Evolutionary conservation across 371 early-diverging fungal species (phyloP).

Genomic region (Chytridiales sp.): DNA sequence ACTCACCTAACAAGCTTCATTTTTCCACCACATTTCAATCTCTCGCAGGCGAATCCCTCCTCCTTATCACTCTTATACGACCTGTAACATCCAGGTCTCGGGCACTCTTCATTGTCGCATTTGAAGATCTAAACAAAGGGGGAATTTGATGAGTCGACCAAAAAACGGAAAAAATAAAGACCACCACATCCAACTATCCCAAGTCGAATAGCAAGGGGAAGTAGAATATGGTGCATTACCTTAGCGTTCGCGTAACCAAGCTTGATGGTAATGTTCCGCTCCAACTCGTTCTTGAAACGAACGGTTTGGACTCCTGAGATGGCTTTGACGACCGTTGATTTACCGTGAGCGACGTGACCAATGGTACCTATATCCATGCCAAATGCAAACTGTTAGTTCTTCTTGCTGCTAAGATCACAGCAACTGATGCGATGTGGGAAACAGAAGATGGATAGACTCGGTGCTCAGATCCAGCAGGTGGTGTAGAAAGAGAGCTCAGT

Average conservation of each 20-base stretch:
- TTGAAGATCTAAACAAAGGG: conserved; percentile 95
- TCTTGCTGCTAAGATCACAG: not conserved
- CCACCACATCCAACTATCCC: not conserved
- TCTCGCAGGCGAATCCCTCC: conserved; percentile 89
- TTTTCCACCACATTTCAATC: conserved; percentile 84
- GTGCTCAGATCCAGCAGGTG: too few relatives aligned
- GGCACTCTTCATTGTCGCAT: conserved; percentile 90
- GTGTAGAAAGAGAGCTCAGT: not conserved
- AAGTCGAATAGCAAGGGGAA: not conserved
- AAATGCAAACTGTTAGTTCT: not conserved
- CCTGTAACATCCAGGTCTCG: conserved; percentile 94
- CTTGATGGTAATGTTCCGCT: conserved; percentile 99
- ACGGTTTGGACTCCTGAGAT: conserved; percentile 99
- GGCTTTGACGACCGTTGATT: conserved; percentile 99
- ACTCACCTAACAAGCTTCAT: conserved; percentile 74
- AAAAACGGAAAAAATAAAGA: not conserved
- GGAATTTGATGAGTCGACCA: not conserved
- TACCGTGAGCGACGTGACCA: conserved; percentile 99
- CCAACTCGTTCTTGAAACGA: conserved; percentile 98
- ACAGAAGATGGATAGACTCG: not conserved
- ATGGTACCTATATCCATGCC: conserved; percentile 90
- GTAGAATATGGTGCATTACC: conserved; percentile 44
- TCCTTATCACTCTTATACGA: conserved; percentile 86
- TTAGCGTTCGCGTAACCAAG: conserved; percentile 99
- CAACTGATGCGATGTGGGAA: not conserved